A percentile compares a stretch with the other conserved stretches of the same genome.
Conservation (phyloP, 345 rosid species). For the Bruguiera sexangula region DNA sequence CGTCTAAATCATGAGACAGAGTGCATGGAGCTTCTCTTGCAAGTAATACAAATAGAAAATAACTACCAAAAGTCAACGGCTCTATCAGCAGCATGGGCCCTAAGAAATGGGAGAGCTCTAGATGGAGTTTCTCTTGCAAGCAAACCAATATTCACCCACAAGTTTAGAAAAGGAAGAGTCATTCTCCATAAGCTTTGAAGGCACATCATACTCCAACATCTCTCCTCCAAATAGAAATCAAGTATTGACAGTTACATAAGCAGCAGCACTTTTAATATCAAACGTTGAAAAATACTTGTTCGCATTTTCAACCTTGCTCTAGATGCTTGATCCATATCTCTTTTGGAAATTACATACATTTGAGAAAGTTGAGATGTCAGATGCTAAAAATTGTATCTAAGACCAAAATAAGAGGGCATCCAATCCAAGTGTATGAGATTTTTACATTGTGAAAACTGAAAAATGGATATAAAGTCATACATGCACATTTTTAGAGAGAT, state of each 20-base stretch:
- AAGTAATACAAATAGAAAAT: too few species aligned
- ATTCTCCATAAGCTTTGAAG: slow-evolving; percentile 59
- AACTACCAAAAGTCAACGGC: too few species aligned
- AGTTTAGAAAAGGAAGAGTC: slow-evolving; percentile 69
- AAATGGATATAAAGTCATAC: too few species aligned
- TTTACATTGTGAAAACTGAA: too few species aligned
- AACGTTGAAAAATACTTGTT: not conserved
- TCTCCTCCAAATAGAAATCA: slow-evolving; percentile 36
- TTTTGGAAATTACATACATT: not conserved
- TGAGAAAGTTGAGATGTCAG: not conserved
- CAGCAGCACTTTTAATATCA: not conserved
- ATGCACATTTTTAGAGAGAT: too few species aligned
- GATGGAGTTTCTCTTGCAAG: slow-evolving; percentile 43
- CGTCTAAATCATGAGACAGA: too few species aligned
- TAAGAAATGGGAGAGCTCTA: not conserved
- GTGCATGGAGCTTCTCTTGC: too few species aligned
- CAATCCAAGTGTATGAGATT: too few species aligned
- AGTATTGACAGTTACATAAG: not conserved
- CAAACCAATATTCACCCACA: slow-evolving; percentile 75
- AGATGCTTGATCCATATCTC: not conserved
- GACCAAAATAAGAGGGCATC: too few species aligned
- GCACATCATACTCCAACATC: slow-evolving; percentile 63
- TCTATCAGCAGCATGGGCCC: too few species aligned
- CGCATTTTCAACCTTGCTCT: too few species aligned
- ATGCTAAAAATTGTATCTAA: not conserved